Conservation (phyloP, 768 basidiomycete genomes). For the Lactarius trivialis region DNA sequence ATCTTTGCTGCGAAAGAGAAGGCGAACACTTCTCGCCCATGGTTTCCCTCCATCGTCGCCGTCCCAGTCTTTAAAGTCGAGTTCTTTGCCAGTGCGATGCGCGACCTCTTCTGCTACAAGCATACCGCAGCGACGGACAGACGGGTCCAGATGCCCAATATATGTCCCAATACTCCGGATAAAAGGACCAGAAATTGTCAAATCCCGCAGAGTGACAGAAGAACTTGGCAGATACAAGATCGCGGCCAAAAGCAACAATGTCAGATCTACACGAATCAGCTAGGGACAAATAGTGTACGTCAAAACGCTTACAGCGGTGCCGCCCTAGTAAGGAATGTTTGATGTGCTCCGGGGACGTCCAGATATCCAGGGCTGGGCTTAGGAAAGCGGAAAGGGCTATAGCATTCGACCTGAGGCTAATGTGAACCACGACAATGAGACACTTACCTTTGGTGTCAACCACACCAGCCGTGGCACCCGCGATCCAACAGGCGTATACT, state of each 20-base stretch:
- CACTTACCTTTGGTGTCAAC: conserved; percentile 31
- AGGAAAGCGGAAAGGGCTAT: conserved; percentile 45
- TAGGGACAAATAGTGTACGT: not conserved
- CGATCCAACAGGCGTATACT: conserved; percentile 67
- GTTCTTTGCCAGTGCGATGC: conserved; percentile 48
- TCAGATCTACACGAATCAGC: conserved; percentile 48
- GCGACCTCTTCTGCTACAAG: conserved; percentile 81
- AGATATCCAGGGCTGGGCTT: conserved; percentile 47
- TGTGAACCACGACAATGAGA: not conserved
- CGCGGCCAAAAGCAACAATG: conserved; percentile 59
- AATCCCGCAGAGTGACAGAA: conserved; percentile 39
- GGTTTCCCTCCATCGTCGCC: conserved; percentile 57
- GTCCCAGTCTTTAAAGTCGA: conserved; percentile 83
- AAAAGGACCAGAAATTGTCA: conserved; percentile 54
- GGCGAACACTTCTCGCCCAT: conserved; percentile 60
- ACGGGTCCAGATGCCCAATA: conserved; percentile 67
- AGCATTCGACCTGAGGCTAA: conserved; percentile 8
- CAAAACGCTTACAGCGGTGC: conserved; percentile 59
- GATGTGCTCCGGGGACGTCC: conserved; percentile 74
- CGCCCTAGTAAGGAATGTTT: conserved; percentile 68
- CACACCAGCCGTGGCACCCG: conserved; percentile 35
- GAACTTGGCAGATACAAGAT: conserved; percentile 52
- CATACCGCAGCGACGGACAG: conserved; percentile 87
- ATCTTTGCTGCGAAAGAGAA: conserved; percentile 45
- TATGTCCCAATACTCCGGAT: conserved; percentile 66